phyloP scores from a whole-genome alignment of 1,139 yeast genomes.

The Martiniozyma asiatica region DNA sequence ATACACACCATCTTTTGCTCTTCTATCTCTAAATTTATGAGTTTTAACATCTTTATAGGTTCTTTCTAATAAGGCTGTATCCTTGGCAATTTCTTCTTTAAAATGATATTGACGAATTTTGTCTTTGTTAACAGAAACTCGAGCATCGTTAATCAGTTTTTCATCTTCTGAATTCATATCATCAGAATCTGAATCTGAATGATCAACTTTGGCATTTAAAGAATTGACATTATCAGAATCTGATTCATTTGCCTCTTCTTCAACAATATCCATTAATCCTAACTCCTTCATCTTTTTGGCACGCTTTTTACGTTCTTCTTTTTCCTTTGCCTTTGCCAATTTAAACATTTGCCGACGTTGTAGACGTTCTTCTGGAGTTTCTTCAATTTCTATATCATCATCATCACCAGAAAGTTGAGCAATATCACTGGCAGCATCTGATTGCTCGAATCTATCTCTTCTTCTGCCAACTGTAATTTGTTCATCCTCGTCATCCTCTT shows the following conservation, averaged over 20 bases:
- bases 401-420: slow-evolving; percentile 4
- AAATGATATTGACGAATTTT: slow-evolving; percentile 51
- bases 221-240: slow-evolving; percentile 93
- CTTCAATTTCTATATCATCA: slow-evolving; percentile 14
- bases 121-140: slow-evolving; percentile 45
- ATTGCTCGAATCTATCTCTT: neutral
- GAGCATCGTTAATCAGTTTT: slow-evolving; percentile 66
- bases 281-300: slow-evolving; percentile 39
- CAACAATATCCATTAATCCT: slow-evolving; percentile 45
- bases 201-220: slow-evolving; percentile 74
- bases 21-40: slow-evolving; percentile 65
- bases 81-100: slow-evolving; percentile 58
- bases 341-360: slow-evolving; percentile 12
- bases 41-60: slow-evolving; percentile 73
- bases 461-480: slow-evolving; percentile 7
- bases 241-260: slow-evolving; percentile 89
- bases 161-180: slow-evolving; percentile 66
- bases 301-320: slow-evolving; percentile 24
- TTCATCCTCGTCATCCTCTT: slow-evolving; percentile 10
- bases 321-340: slow-evolving; percentile 17
- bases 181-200: slow-evolving; percentile 34
- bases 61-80: slow-evolving; percentile 58
- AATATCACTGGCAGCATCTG: slow-evolving; percentile 1
- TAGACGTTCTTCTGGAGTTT: slow-evolving; percentile 18
- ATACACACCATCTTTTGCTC: slow-evolving; percentile 37